Evolutionary conservation across 768 basidiomycete genomes (phyloP), one percentile per base, ranked within the genome.

Genomic region (Tephrocybe rancida): DNA sequence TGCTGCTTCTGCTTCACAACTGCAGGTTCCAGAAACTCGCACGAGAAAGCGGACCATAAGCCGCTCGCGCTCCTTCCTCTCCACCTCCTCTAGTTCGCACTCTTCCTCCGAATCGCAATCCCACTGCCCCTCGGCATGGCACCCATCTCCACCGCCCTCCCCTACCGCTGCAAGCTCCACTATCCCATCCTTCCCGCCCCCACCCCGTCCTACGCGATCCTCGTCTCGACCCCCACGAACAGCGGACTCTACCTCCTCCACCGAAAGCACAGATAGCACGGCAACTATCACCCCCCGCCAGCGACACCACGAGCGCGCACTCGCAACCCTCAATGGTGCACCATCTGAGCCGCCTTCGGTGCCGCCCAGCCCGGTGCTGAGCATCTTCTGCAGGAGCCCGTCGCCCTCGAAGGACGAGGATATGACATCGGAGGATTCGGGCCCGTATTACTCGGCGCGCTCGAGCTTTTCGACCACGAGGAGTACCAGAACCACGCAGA

Each of bases 371-470:
- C 30, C 22, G 47, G 47, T 18, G 29, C 30, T 35, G 19, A 25
- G 16, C 13, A 21, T 21, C n/a, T 41, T 41, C 39, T 19, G 21
- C 19, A 29, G 30, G 5, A 16, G 30, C 30, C 27, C 5, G 21
- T 9, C 25, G 27, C 22, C 14, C 26, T 7, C 10, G 38, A 7
- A 35, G 21, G 30, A 42, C 14, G 38, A 48, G 44, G 10, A 24
- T 14, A 47, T 44, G 18, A 21, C 16, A 9, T 19, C 38, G 32
- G 50, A 30, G 30, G 21, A 41, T 8, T 53, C 56, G 47, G 56
- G 46, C 8, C 43, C 51, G 16, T 57, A 57, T 34, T 57, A 57
- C 26, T 53, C 52, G 13, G 56, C 56, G 5, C 51, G 56, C 8
- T 57, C 56, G 47, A 53, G 51, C 37, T 53, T 57, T 29, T 26